Base-by-base conservation (phyloP, 2,329 filamentous ascomycete genomes). In the Fusarium beomiforme region DNA sequence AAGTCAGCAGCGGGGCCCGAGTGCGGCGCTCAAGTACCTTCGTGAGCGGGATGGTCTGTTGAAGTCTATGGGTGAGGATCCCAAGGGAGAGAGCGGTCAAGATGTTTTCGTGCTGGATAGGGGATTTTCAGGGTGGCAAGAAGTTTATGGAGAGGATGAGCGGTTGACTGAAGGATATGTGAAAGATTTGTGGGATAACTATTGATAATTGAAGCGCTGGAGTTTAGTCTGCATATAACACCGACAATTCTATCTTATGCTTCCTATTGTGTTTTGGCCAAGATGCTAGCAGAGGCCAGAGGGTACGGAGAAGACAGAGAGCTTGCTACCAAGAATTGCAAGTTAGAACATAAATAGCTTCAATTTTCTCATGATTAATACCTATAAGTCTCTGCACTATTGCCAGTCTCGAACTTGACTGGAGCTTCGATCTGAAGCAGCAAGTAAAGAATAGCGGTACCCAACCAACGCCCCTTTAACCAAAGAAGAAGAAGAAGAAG, bases 111-210 rank as follows among this genome's bases (percentile, higher is more conserved):
- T 98, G 10, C 85, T 98, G 6, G 92, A 97, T 54, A 87, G 90
- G 0, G 96, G 96, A 2, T 99, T 98, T 79, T 88, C 90, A 17
- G 89, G 91, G 62, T 99, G 96, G 96, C 94, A 97, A 86, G 91
- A 97, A 83, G 85, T 87, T 73, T 93, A 91, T 81, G 95, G 94
- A 1, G 85, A 88, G 56, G 94, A 98, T 82, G 85, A 91, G 78
- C 83, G 89, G 70, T 83, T 99, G 79, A 98, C 96, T 0, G 93
- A 97, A 81, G 92, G 86, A 2, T 98, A 93, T 81, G 85, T 88
- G 59, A 93, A 93, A 83, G 93, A 97, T 82, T 83, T 98, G 51
- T 98, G 95, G 95, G 86, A 88, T 71, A 85, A 89, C 64, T 87
- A 85, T 67, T 86, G 8, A 46, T n/a, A 12, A 16, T 37, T 16